Percentiles rank a stretch among this genome's conserved stretches.
Evolutionary conservation across 164 flowering plant genomes (phyloP).

Genomic region (Piper longum): DNA sequence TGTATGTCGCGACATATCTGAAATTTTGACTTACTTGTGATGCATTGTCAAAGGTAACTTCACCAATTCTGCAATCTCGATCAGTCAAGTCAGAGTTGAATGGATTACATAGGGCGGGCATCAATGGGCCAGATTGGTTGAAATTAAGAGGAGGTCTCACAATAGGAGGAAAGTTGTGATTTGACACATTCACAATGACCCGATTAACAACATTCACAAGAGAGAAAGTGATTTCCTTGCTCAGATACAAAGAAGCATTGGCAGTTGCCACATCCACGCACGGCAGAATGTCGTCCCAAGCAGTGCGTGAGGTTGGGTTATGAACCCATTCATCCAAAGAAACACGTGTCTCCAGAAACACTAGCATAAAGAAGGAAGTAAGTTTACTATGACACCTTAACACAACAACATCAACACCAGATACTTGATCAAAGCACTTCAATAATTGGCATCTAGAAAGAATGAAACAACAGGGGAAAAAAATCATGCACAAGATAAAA

Average conservation of each 20-base stretch:
- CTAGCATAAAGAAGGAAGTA: conserved; percentile 15
- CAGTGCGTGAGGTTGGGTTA: conserved; percentile 75
- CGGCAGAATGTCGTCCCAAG: conserved; percentile 75
- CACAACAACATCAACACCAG: no score
- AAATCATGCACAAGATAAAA: no score
- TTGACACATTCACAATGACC: conserved; percentile 41
- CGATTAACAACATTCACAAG: conserved; percentile 39
- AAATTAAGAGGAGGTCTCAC: conserved; percentile 26
- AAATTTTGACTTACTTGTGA: conserved; percentile 27
- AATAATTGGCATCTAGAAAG: no score
- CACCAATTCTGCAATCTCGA: conserved; percentile 33
- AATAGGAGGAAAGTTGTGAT: conserved; percentile 34
- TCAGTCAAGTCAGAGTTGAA: conserved; percentile 24
- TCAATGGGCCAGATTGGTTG: conserved; percentile 65
- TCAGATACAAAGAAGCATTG: conserved; percentile 38
- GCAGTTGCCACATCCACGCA: conserved; percentile 79
- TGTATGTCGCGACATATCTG: not conserved
- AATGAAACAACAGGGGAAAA: no score
- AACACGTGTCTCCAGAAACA: conserved; percentile 72
- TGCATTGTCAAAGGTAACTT: conserved; percentile 41
- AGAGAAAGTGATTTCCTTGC: conserved; percentile 43
- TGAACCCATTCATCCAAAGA: conserved; percentile 84
- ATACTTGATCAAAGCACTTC: no score
- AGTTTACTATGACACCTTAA: no score
- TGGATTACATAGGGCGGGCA: conserved; percentile 69